Percentiles rank a stretch among this genome's conserved stretches.
Evolutionary conservation across 2,329 filamentous ascomycete genomes (phyloP).

Genomic region (Pseudogymnoascus sp.): DNA sequence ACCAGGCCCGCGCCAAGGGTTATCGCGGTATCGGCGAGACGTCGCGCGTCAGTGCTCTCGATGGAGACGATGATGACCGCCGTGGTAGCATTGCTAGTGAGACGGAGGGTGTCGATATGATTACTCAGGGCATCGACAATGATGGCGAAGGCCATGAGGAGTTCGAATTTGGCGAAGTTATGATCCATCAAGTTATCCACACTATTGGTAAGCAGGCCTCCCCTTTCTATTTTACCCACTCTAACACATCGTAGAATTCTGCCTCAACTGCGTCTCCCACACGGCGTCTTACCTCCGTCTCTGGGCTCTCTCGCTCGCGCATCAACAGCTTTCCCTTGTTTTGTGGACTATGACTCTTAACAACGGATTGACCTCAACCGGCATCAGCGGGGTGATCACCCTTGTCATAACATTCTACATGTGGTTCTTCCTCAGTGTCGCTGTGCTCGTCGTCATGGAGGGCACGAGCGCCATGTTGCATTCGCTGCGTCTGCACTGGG

Average conservation of each 20-base stretch:
- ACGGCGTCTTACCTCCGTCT: slow-evolving; percentile 97
- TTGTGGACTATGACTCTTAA: slow-evolving; percentile 94
- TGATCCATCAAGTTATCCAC: slow-evolving; percentile 99
- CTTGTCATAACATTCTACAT: slow-evolving; percentile 75
- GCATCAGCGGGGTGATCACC: slow-evolving; percentile 64
- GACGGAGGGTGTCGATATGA: slow-evolving; percentile 76
- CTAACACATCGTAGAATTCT: slow-evolving; percentile 65
- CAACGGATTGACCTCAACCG: slow-evolving; percentile 59
- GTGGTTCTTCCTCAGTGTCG: slow-evolving; percentile 80
- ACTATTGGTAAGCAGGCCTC: slow-evolving; percentile 67
- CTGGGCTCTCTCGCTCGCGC: slow-evolving; percentile 92
- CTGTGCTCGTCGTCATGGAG: slow-evolving; percentile 86
- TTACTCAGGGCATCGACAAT: slow-evolving; percentile 70
- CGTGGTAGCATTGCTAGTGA: slow-evolving; percentile 65
- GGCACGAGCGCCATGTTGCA: slow-evolving; percentile 94
- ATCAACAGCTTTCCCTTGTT: slow-evolving; percentile 94
- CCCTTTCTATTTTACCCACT: not conserved
- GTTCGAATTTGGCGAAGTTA: slow-evolving; percentile 92
- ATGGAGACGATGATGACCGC: slow-evolving; percentile 69
- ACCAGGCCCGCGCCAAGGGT: slow-evolving; percentile 74
- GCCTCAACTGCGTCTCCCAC: slow-evolving; percentile 96
- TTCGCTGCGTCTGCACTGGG: slow-evolving; percentile 85
- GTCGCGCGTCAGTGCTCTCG: slow-evolving; percentile 77
- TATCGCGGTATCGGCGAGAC: slow-evolving; percentile 91
- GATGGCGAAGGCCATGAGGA: slow-evolving; percentile 80